These are phyloP conservation scores for Parachaetomium inaequale DNA, from an alignment of 495 filamentous ascomycete species.

Conservation along the genomic window DNA sequence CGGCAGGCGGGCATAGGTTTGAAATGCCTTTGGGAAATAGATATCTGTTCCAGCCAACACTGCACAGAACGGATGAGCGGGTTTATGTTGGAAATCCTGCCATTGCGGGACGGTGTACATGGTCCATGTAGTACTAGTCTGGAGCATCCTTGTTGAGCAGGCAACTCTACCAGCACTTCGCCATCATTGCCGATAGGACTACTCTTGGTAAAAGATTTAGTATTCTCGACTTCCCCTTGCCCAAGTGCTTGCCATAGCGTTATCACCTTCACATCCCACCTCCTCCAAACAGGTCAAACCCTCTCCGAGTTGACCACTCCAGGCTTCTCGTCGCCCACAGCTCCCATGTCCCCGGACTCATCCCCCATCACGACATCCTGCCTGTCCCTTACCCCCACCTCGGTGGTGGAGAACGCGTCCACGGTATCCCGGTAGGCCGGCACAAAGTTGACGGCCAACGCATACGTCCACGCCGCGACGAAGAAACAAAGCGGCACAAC, in stretches of 20 bases:
- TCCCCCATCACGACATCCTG: background rate
- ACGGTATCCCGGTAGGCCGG: slow-evolving; percentile 56
- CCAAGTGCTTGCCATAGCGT: background rate
- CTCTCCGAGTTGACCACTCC: background rate
- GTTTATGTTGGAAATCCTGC: too few species aligned
- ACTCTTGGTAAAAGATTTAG: too few species aligned
- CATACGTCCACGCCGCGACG: slow-evolving; percentile 40
- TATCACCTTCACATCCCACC: background rate
- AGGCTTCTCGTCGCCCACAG: background rate
- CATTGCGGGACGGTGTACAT: too few species aligned
- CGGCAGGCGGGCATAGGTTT: too few species aligned
- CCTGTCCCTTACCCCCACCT: background rate
- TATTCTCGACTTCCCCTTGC: too few species aligned
- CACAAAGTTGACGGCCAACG: slow-evolving; percentile 53
- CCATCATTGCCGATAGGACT: too few species aligned
- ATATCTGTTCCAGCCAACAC: too few species aligned
- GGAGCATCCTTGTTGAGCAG: too few species aligned
- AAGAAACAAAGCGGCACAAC: slow-evolving; percentile 44
- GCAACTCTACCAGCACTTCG: too few species aligned
- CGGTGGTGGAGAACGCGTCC: slow-evolving; percentile 47
- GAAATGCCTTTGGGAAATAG: too few species aligned
- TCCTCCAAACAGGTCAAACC: background rate
- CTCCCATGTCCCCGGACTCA: background rate
- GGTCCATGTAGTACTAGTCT: too few species aligned
- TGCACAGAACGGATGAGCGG: too few species aligned